A percentile compares a stretch with the other conserved stretches of the same genome.
phyloP scores from a whole-genome alignment of 2,329 filamentous ascomycete species.

The Fusarium abutilonis region DNA sequence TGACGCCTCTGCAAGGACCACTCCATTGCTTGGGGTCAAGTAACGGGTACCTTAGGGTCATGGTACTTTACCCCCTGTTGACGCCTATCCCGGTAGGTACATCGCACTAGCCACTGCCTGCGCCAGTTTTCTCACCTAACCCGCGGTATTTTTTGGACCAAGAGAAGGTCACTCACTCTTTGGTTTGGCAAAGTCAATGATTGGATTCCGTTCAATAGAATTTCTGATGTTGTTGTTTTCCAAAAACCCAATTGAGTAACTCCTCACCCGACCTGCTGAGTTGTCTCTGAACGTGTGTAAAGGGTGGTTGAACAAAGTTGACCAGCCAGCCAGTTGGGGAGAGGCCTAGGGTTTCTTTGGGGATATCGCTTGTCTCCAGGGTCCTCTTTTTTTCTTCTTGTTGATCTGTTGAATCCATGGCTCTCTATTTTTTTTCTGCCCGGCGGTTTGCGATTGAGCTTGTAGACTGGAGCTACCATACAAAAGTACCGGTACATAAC shows the following conservation, averaged over 20 bases:
- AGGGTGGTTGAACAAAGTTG: constrained; percentile 20
- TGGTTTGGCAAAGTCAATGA: constrained; percentile 12
- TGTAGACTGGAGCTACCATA: constrained; percentile 31
- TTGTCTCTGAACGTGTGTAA: constrained; percentile 7
- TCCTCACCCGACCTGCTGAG: constrained; percentile 9
- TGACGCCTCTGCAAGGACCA: constrained; percentile 29
- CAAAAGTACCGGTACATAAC: constrained; percentile 32
- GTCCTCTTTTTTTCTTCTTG: constrained; percentile 43
- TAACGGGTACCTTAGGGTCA: constrained; percentile 31
- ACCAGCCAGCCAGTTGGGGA: constrained; percentile 43
- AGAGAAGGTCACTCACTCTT: constrained; percentile 8
- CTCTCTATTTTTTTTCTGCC: constrained; percentile 20
- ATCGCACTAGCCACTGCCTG: constrained; percentile 35
- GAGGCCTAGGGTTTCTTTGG: constrained; percentile 42
- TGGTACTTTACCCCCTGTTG: constrained; percentile 23
- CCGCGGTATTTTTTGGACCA: constrained; percentile 19
- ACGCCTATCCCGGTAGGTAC: constrained; percentile 21
- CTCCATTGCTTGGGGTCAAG: constrained; percentile 24
- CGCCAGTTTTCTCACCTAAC: constrained; percentile 29
- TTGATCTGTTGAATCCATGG: constrained; percentile 47
- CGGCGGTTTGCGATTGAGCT: constrained; percentile 36
- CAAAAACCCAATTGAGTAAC: constrained; percentile 14
- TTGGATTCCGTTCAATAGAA: constrained; percentile 1
- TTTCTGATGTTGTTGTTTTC: background rate
- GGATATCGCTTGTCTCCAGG: constrained; percentile 40